Evolutionary conservation across 75 land plant species (phyloP).

Genomic region (Pinus albicaulis): DNA sequence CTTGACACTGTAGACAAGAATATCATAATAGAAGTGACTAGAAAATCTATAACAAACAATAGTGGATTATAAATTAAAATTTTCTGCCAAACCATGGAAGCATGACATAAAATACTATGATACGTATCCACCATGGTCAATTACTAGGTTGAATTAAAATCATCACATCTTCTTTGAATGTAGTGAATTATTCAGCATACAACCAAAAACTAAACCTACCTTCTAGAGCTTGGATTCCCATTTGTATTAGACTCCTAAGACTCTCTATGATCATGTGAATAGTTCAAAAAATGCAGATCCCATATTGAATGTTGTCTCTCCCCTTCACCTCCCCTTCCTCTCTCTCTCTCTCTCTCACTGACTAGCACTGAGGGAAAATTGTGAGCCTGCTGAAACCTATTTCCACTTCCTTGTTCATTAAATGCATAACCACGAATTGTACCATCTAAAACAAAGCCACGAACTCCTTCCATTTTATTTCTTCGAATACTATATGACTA

Average conservation of each 20-base stretch:
- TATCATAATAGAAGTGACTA: neutral
- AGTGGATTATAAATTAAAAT: neutral
- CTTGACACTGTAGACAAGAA: slow-evolving; percentile 45
- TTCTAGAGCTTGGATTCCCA: slow-evolving; percentile 39
- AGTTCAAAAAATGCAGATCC: slow-evolving; percentile 9
- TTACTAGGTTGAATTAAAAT: neutral
- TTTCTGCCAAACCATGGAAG: neutral
- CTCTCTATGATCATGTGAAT: slow-evolving; percentile 4
- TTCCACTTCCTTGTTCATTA: slow-evolving; percentile 15
- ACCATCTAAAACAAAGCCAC: slow-evolving; percentile 85
- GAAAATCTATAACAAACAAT: neutral
- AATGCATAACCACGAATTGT: slow-evolving; percentile 26
- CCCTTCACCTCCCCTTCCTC: slow-evolving; percentile 16
- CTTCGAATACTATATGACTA: slow-evolving; percentile 19
- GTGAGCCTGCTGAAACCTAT: neutral
- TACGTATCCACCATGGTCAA: neutral
- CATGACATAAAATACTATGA: neutral
- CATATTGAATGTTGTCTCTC: slow-evolving; percentile 27
- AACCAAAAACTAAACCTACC: slow-evolving; percentile 16
- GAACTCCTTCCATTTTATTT: slow-evolving; percentile 27
- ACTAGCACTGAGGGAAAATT: neutral
- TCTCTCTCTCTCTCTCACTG: neutral
- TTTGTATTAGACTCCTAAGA: slow-evolving; percentile 15
- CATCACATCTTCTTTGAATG: neutral
- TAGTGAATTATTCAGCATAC: neutral